Evolutionary conservation across 2,329 filamentous ascomycete genomes (phyloP).

Genomic region (Alternaria sp.): DNA sequence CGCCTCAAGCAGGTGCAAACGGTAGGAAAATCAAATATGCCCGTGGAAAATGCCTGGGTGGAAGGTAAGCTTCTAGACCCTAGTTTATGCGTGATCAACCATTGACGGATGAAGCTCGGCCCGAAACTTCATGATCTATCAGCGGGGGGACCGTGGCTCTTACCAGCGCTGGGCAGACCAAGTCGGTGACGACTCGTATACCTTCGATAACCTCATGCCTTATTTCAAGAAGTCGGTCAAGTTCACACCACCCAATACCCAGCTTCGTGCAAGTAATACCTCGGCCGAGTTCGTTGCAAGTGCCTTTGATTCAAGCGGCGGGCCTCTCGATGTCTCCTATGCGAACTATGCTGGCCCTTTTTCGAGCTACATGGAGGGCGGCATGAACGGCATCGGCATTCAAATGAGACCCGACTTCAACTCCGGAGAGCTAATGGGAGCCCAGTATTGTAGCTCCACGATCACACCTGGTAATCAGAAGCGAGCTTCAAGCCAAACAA

Average conservation of each 20-base stretch:
- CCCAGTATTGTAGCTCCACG: constrained; percentile 33
- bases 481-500: constrained; percentile 20
- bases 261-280: constrained; percentile 21
- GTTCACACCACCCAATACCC: constrained; percentile 38
- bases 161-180: constrained; percentile 41
- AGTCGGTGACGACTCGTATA: constrained; percentile 45
- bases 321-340: constrained; percentile 29
- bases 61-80: constrained; percentile 17
- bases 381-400: constrained; percentile 29
- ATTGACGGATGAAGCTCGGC: constrained; percentile 23
- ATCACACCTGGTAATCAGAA: constrained; percentile 32
- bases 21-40: constrained; percentile 36
- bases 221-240: constrained; percentile 44
- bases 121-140: constrained; percentile 37
- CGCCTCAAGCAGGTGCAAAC: constrained; percentile 35
- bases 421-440: constrained; percentile 27
- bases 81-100: not conserved
- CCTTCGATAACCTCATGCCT: constrained; percentile 36
- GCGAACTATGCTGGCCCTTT: constrained; percentile 32
- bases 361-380: constrained; percentile 27
- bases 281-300: constrained; percentile 22
- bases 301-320: constrained; percentile 21
- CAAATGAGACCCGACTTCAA: constrained; percentile 26
- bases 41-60: constrained; percentile 44
- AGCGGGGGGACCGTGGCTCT: constrained; percentile 27